A percentile compares a stretch with the other conserved stretches of the same genome.
Conservation (phyloP, 2,329 filamentous ascomycete species). For the Trichoderma semiorbis region DNA sequence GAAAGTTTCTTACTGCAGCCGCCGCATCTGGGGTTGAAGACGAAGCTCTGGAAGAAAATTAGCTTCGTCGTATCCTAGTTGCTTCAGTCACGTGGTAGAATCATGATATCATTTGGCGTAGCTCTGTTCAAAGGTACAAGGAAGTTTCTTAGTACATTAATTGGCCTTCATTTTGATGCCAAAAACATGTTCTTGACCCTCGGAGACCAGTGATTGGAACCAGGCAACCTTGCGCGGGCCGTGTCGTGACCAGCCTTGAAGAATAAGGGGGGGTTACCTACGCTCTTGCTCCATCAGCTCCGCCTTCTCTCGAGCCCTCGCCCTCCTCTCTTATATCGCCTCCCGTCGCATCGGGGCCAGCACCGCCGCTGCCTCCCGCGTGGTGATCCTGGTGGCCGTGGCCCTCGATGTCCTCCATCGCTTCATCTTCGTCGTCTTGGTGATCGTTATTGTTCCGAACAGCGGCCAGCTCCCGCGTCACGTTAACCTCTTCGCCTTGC, state of each 20-base stretch:
- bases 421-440: slow-evolving; percentile 54
- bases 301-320: slow-evolving; percentile 81
- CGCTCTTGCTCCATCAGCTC: slow-evolving; percentile 97
- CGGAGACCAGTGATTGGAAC: slow-evolving; percentile 19
- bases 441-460: slow-evolving; percentile 51
- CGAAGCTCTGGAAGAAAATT: slow-evolving; percentile 50
- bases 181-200: slow-evolving; percentile 17
- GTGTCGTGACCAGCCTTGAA: slow-evolving; percentile 28
- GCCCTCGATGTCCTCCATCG: slow-evolving; percentile 63
- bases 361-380: slow-evolving; percentile 68
- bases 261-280: slow-evolving; percentile 63
- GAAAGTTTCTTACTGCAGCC: slow-evolving; percentile 79
- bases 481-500: slow-evolving; percentile 84
- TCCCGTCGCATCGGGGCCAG: slow-evolving; percentile 81
- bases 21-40: slow-evolving; percentile 65
- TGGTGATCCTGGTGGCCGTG: slow-evolving; percentile 55
- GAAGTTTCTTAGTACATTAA: slow-evolving; percentile 34
- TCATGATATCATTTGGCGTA: slow-evolving; percentile 21
- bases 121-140: slow-evolving; percentile 28
- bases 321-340: slow-evolving; percentile 91
- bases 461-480: slow-evolving; percentile 66
- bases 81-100: slow-evolving; percentile 2
- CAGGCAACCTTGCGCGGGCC: slow-evolving; percentile 24
- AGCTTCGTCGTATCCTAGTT: slow-evolving; percentile 9
- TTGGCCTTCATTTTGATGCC: slow-evolving; percentile 24